phyloP scores from a whole-genome alignment of 108 stramenopile genomes.

The Asterionellopsis glacialis region DNA sequence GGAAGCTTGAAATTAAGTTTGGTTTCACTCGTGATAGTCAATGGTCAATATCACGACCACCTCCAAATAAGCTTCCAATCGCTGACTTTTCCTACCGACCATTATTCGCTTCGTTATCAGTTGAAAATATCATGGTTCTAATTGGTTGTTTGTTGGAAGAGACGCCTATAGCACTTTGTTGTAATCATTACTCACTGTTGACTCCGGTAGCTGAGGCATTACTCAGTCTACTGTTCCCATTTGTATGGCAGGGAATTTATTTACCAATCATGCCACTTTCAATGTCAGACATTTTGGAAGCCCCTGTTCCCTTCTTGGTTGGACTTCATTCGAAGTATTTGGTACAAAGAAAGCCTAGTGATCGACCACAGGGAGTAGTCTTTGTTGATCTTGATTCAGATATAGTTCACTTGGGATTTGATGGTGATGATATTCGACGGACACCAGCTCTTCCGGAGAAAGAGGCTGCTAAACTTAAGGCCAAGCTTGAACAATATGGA shows the following conservation, averaged over 20 bases:
- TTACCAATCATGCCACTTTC: constrained; percentile 71
- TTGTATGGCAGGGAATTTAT: constrained; percentile 79
- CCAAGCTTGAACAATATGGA: constrained; percentile 47
- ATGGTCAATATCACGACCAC: constrained; percentile 58
- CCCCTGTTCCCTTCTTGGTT: constrained; percentile 87
- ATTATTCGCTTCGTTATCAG: constrained; percentile 70
- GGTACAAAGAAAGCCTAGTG: constrained; percentile 13
- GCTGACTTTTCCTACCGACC: constrained; percentile 80
- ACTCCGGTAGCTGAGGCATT: constrained; percentile 79
- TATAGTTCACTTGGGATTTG: constrained; percentile 58
- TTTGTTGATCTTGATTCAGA: constrained; percentile 82
- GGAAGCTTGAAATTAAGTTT: constrained; percentile 54
- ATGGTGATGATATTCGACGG: constrained; percentile 4
- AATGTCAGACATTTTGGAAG: constrained; percentile 81
- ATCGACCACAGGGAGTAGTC: constrained; percentile 60
- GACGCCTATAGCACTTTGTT: constrained; percentile 62
- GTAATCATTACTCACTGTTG: constrained; percentile 57
- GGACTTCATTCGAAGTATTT: constrained; percentile 69
- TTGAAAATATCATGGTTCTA: constrained; percentile 66
- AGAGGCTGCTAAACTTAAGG: constrained; percentile 57
- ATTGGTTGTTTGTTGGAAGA: constrained; percentile 77
- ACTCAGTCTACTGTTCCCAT: constrained; percentile 79
- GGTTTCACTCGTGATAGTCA: constrained; percentile 27
- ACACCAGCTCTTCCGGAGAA: constrained; percentile 52
- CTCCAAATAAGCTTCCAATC: constrained; percentile 73